Evolutionary conservation across 345 rosid genomes (phyloP).

Genomic region (Orychophragmus violaceus): DNA sequence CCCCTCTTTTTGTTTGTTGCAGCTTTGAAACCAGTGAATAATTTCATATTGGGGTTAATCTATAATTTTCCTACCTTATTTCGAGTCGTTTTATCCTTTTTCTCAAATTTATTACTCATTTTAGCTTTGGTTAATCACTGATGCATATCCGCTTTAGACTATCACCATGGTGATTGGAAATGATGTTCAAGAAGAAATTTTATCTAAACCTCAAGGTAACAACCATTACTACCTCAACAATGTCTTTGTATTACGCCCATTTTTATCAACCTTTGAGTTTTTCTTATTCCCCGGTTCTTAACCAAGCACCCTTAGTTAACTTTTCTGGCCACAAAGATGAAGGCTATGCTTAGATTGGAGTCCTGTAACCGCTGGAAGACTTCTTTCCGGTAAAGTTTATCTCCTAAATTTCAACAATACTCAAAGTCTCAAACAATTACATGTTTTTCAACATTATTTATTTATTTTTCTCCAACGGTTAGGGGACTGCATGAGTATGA

Average conservation of each 20-base stretch:
- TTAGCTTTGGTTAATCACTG: no score
- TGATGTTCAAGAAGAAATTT: constrained; percentile 39
- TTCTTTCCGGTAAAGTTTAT: constrained; percentile 56
- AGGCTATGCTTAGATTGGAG: constrained; percentile 96
- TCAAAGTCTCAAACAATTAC: background rate
- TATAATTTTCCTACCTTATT: no score
- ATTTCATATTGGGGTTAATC: no score
- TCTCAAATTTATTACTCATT: no score
- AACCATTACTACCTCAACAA: background rate
- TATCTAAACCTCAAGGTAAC: constrained; percentile 58
- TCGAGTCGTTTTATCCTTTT: no score
- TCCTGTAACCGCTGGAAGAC: constrained; percentile 73
- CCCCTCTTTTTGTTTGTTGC: no score
- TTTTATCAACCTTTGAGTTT: background rate
- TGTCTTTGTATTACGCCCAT: background rate
- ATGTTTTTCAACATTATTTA: background rate
- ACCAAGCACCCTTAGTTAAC: constrained; percentile 67
- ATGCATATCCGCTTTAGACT: no score
- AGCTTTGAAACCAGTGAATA: no score
- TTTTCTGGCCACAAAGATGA: constrained; percentile 87
- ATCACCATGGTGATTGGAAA: constrained; percentile 40
- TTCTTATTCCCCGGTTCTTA: constrained; percentile 48
- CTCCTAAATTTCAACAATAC: background rate
- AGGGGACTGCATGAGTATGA: constrained; percentile 87
- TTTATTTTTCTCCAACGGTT: background rate